Conservation (phyloP, 148 eudicot genomes). For the Amaranthus cruentus region DNA sequence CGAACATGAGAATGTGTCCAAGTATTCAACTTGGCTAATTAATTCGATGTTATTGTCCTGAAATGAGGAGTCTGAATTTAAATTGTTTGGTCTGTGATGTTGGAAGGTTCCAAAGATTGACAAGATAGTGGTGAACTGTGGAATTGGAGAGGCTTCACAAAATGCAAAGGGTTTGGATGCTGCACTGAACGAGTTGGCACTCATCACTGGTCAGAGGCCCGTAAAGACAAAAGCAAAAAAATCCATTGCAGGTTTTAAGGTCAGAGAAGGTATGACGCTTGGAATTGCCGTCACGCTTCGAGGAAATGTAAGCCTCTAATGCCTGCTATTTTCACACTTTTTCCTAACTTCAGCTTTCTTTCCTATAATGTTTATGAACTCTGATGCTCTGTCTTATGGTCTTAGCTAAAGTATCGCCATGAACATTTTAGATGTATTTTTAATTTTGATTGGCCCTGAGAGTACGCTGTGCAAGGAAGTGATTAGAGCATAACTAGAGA, state of each 20-base stretch:
- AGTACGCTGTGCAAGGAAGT: background rate
- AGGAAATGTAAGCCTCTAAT: slow-evolving; percentile 57
- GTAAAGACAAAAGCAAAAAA: slow-evolving; percentile 85
- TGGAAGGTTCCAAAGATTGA: slow-evolving; percentile 82
- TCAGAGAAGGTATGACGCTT: slow-evolving; percentile 76
- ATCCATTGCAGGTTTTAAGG: slow-evolving; percentile 86
- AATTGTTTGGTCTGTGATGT: slow-evolving; percentile 12
- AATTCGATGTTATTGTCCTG: no score
- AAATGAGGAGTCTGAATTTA: background rate
- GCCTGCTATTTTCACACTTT: background rate
- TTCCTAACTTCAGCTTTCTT: background rate
- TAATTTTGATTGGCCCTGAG: no score
- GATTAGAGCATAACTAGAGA: background rate
- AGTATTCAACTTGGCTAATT: no score
- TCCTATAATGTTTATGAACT: background rate
- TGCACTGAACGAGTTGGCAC: slow-evolving; percentile 77
- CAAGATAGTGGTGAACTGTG: slow-evolving; percentile 90
- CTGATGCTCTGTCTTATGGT: slow-evolving; percentile 5
- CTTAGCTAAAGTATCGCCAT: background rate
- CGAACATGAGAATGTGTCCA: no score
- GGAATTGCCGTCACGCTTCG: slow-evolving; percentile 91
- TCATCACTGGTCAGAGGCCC: slow-evolving; percentile 87
- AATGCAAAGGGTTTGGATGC: slow-evolving; percentile 91
- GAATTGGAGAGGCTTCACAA: slow-evolving; percentile 94
- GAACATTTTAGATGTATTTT: background rate